Evolutionary conservation across 2,329 filamentous ascomycete genomes (phyloP).

Genomic region (Cytospora leucostoma): DNA sequence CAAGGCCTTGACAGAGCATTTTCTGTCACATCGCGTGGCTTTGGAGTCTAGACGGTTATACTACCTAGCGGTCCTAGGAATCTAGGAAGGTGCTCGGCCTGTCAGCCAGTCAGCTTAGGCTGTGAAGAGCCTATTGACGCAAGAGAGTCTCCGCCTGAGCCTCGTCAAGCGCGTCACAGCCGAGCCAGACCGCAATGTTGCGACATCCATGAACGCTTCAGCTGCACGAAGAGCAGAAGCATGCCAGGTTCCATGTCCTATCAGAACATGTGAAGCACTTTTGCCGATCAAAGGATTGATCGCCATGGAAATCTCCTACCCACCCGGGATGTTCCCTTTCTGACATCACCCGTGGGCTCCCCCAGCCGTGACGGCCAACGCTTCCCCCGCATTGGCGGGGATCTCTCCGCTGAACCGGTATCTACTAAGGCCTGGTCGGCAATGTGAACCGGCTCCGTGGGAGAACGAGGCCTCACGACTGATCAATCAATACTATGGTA

Average conservation of each 20-base stretch:
- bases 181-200: too few species aligned
- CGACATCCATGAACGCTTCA: background rate
- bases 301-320: background rate
- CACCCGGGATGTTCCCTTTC: slow-evolving; percentile 24
- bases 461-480: background rate
- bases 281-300: background rate
- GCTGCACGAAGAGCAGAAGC: background rate
- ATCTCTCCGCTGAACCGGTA: background rate
- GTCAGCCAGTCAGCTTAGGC: too few species aligned
- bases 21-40: background rate
- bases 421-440: background rate
- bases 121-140: too few species aligned
- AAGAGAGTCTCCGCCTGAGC: too few species aligned
- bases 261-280: background rate
- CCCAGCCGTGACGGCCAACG: slow-evolving; percentile 2
- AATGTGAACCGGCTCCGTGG: background rate
- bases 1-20: background rate
- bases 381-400: background rate
- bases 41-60: too few species aligned
- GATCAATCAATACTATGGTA: too few species aligned
- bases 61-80: too few species aligned
- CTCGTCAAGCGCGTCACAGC: too few species aligned
- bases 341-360: slow-evolving; percentile 17
- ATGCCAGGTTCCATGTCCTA: slow-evolving; percentile 5
- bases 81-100: too few species aligned